Base-by-base conservation (phyloP, 140 eudicot species). In the Senecio squalidus region DNA sequence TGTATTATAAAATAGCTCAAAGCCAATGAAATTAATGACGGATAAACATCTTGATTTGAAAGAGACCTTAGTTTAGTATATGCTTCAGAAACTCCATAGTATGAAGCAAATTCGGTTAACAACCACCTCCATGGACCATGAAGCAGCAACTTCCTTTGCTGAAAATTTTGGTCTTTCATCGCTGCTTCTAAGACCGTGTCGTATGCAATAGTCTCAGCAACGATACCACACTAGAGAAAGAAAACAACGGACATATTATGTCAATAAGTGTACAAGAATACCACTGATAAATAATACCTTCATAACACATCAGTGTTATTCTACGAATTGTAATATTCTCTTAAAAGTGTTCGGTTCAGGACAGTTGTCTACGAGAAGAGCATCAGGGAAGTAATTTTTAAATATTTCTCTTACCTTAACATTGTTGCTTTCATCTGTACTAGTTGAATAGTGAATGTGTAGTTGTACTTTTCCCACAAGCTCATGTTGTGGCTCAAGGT, bases 1-100 rank as follows among this genome's bases (percentile, higher is more conserved):
- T 34, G 11, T 16, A 28, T 23, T 17, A 44, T 5, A 23, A 40
- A 48, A 48, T 4, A 33, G 16, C 3, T 7, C 3, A 34, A 26
- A 46, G 26, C 29, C 24, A 38, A 60, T 39, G 15, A 66, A 3
- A 51, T 46, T 48, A 14, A 66, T 24, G 3, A 53, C 21, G n/a
- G 13, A 15, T 40, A 29, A 38, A 64, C 23, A 18, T 9, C 20
- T 20, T 18, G n/a, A 48, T 27, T 48, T 34, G 3, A 48, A 34
- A 15, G 5, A 24, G 36, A 84, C 94, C 96, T 88, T 31, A 88
- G 74, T 43, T 79, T 88, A 0, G 91, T 80, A 71, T 84, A 88
- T 59, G 88, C 88, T 66, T 88, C 94, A 25, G 96, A 84, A 63
- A 88, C 88, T 54, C 96, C 96, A 69, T 81, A 88, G 60, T 76